A percentile compares a stretch with the other conserved stretches of the same genome.
phyloP scores from a whole-genome alignment of 1,284 basidiomycete genomes.

The Somion occarium region DNA sequence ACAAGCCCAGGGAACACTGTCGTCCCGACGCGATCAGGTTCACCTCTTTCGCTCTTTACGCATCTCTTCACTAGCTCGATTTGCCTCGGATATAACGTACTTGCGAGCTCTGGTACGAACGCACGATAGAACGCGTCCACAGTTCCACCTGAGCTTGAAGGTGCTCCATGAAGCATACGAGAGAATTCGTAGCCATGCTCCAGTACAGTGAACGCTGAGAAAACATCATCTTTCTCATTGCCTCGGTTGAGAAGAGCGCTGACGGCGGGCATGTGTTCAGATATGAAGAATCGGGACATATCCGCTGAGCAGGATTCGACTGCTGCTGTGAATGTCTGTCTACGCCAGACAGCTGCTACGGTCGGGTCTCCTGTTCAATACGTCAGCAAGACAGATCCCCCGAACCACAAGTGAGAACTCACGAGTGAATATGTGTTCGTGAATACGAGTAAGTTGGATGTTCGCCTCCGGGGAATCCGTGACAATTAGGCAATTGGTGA shows the following conservation, averaged over 20 bases:
- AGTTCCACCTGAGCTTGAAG: slow-evolving; percentile 44
- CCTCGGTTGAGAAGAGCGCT: slow-evolving; percentile 39
- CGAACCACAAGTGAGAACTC: slow-evolving; percentile 23
- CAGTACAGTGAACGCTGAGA: slow-evolving; percentile 49
- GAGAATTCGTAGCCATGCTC: slow-evolving; percentile 71
- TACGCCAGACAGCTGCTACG: slow-evolving; percentile 78
- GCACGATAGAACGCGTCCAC: slow-evolving; percentile 75
- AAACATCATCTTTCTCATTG: slow-evolving; percentile 33
- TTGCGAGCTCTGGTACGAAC: slow-evolving; percentile 75
- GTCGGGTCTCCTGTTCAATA: slow-evolving; percentile 60
- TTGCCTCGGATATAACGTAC: slow-evolving; percentile 58
- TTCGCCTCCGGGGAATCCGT: slow-evolving; percentile 76
- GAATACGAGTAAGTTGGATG: slow-evolving; percentile 72
- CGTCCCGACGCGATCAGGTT: slow-evolving; percentile 67
- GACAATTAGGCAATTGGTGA: slow-evolving; percentile 76
- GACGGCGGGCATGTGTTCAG: slow-evolving; percentile 62
- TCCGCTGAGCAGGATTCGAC: slow-evolving; percentile 68
- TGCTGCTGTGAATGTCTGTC: slow-evolving; percentile 80
- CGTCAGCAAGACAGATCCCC: background rate
- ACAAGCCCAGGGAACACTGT: slow-evolving; percentile 82
- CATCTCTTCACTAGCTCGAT: slow-evolving; percentile 79
- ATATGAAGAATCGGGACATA: slow-evolving; percentile 58
- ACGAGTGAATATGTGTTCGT: slow-evolving; percentile 81
- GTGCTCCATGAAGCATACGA: slow-evolving; percentile 74
- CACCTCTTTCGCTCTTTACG: slow-evolving; percentile 63